Base-by-base conservation (phyloP, 805 yeast genomes). In the Metschnikowia noctiluminum region DNA sequence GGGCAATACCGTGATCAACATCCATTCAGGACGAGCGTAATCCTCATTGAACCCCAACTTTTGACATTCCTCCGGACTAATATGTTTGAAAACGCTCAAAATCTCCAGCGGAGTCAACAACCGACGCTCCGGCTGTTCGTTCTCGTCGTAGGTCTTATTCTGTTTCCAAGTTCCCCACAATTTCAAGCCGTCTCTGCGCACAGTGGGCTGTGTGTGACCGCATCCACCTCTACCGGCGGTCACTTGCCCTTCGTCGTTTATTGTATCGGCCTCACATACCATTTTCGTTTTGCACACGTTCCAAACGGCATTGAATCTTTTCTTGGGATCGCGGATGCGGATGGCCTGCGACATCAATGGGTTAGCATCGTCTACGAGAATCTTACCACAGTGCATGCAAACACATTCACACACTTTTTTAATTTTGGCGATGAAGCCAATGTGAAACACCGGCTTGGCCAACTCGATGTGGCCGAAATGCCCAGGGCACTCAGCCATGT, bases 401-500 rank as follows among this genome's bases (percentile, higher is more conserved):
- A 92, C 92, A 72, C 94, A 87, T 68, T 94, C 99, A 68, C 96
- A 87, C 35, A 89, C 88, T 68, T 94, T 94, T 66, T 94, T 94
- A 62, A 94, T 92, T 65, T 89, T 92, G 42, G 95, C 81, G 62
- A 94, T 83, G 69, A 89, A 94, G n/a, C 96, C 99, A 67, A 94
- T 89, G 69, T 94, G 99, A 72, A 94, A 94, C 35, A 94, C 99
- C 12, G 99, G 99, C 66, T 92, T 94, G 34, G 99, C 98, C 56
- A 94, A 78, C 66, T 94, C 99, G 53, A 94, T 94, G 65, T 94
- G 99, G 58, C 99, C 99, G 71, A 94, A 94, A 74, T 94, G 99
- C 51, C 99, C 99, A 0, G 98, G 98, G 71, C 99, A 94, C 68
- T 94, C 98, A 52, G 92, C 89, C 97, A 94, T 94, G 61, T 92